Evolutionary conservation across 495 filamentous ascomycete genomes (phyloP).

Genomic region (Mycothermus thermophilus): DNA sequence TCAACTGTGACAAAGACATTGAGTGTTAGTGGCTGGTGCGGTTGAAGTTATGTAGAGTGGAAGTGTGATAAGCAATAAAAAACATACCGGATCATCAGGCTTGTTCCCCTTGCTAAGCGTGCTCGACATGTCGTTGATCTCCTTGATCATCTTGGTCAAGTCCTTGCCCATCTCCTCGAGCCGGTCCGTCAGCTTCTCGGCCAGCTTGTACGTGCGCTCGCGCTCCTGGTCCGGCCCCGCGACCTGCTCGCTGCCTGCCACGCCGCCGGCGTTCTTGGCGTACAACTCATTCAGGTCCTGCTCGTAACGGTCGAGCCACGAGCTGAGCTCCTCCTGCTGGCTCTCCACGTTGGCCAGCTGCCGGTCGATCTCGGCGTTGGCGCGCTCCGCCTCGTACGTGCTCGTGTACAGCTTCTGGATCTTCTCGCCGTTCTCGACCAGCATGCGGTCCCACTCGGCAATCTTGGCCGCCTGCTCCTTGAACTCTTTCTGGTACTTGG

Average conservation of each 20-base stretch:
- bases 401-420: constrained; percentile 76
- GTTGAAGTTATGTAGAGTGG: too few species aligned
- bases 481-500: constrained; percentile 93
- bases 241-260: constrained; percentile 40
- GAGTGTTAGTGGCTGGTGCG: too few species aligned
- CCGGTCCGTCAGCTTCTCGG: constrained; percentile 76
- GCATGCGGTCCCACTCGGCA: constrained; percentile 75
- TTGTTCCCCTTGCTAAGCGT: constrained; percentile 77
- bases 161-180: constrained; percentile 87
- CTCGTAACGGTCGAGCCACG: constrained; percentile 81
- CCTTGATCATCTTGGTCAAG: constrained; percentile 87
- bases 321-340: constrained; percentile 76
- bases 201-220: constrained; percentile 83
- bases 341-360: constrained; percentile 77
- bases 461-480: constrained; percentile 76
- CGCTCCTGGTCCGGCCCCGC: constrained; percentile 86
- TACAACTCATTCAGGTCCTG: constrained; percentile 77
- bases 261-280: constrained; percentile 38
- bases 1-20: too few species aligned
- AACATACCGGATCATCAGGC: constrained; percentile 79
- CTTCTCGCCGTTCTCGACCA: constrained; percentile 85
- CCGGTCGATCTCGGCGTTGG: constrained; percentile 78
- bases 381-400: constrained; percentile 82
- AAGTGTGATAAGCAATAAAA: too few species aligned
- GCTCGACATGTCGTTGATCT: constrained; percentile 78